Conservation (phyloP, 495 filamentous ascomycete species). For the Neurospora sublineolata region DNA sequence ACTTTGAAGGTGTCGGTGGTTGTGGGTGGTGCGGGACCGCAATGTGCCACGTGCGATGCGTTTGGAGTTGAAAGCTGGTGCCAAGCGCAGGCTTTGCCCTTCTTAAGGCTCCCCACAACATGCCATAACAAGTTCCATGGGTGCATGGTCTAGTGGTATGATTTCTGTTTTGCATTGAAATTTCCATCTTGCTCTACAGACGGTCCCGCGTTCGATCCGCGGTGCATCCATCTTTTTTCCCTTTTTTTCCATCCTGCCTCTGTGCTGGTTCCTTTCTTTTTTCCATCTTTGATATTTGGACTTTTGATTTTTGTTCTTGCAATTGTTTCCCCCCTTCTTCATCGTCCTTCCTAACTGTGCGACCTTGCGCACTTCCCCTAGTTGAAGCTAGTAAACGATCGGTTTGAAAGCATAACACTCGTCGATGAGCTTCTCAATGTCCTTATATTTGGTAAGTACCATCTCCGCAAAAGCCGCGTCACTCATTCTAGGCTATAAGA, state of each 20-base stretch:
- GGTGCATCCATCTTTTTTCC: background rate
- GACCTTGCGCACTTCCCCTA: background rate
- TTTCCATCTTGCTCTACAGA: conserved; percentile 2
- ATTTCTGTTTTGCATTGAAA: conserved; percentile 8
- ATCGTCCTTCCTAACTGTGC: background rate
- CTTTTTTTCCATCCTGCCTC: background rate
- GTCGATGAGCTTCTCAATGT: background rate
- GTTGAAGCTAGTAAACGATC: background rate
- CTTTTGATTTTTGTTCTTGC: background rate
- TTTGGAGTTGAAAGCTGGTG: background rate
- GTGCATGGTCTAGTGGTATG: conserved; percentile 7
- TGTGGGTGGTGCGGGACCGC: background rate
- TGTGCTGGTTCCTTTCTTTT: background rate
- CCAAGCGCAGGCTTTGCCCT: background rate
- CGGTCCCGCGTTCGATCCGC: background rate
- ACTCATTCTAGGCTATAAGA: background rate
- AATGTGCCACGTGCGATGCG: background rate
- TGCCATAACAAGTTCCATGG: background rate
- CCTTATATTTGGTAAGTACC: background rate
- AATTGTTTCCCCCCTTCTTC: background rate
- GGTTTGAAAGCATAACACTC: background rate
- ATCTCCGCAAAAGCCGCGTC: background rate
- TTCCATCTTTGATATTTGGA: background rate
- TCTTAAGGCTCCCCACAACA: no score
- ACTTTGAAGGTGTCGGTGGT: background rate